A percentile compares a stretch with the other conserved stretches of the same genome.
Evolutionary conservation across 2,329 filamentous ascomycete genomes (phyloP).

Genomic region (Amauroascus verrucosus): DNA sequence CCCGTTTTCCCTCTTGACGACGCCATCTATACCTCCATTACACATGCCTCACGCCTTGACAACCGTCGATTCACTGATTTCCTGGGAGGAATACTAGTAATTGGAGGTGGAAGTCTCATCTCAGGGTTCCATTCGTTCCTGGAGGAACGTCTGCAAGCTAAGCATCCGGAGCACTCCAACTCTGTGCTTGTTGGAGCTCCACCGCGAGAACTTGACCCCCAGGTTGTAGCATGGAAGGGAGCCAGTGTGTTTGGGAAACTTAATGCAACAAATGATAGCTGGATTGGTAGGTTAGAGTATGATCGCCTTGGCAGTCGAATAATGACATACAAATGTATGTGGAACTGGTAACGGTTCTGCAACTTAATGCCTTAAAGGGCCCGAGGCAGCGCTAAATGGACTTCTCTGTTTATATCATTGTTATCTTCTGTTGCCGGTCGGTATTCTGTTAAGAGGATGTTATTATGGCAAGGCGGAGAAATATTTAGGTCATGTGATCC

Average conservation of each 20-base stretch:
- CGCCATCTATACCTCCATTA: slow-evolving; percentile 81
- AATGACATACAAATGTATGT: slow-evolving; percentile 70
- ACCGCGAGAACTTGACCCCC: slow-evolving; percentile 90
- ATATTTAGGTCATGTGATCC: no score
- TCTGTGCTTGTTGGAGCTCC: slow-evolving; percentile 56
- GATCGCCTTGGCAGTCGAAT: slow-evolving; percentile 72
- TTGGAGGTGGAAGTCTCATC: slow-evolving; percentile 74
- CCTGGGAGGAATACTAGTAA: slow-evolving; percentile 78
- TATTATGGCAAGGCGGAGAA: no score
- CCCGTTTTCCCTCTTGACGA: slow-evolving; percentile 76
- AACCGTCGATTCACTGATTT: slow-evolving; percentile 90
- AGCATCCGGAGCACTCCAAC: slow-evolving; percentile 53
- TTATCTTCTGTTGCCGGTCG: neutral
- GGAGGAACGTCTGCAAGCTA: slow-evolving; percentile 66
- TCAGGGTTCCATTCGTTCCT: slow-evolving; percentile 70
- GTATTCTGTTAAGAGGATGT: no score
- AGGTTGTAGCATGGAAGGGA: slow-evolving; percentile 97
- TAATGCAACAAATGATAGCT: slow-evolving; percentile 78
- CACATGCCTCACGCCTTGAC: slow-evolving; percentile 75
- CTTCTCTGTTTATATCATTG: neutral
- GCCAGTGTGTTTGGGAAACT: slow-evolving; percentile 92
- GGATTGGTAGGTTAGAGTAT: slow-evolving; percentile 81
- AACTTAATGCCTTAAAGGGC: slow-evolving; percentile 1
- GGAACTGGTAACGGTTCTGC: slow-evolving; percentile 42
- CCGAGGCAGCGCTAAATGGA: neutral